Evolutionary conservation across 2,329 filamentous ascomycete species (phyloP).

Genomic region (Myriangium duriaei): DNA sequence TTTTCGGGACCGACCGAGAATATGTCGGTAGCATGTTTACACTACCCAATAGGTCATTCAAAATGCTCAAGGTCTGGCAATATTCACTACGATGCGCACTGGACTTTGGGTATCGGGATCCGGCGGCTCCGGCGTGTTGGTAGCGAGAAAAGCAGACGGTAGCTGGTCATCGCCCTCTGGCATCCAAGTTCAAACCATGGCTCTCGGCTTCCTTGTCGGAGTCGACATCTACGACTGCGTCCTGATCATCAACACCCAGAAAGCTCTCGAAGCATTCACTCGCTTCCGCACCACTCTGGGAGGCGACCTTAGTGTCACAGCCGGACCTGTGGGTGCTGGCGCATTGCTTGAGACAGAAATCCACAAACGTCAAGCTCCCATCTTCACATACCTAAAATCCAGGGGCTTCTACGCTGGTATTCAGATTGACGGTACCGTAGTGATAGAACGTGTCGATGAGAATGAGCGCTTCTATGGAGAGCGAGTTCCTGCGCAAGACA

Average conservation of each 20-base stretch:
- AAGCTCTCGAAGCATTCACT: conserved; percentile 74
- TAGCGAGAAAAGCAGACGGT: conserved; percentile 73
- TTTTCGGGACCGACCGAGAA: background rate
- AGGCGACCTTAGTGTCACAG: conserved; percentile 62
- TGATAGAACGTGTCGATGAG: conserved; percentile 77
- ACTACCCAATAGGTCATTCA: conserved; percentile 54
- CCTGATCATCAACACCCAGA: conserved; percentile 76
- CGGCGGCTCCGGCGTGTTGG: conserved; percentile 75
- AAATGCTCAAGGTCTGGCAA: conserved; percentile 78
- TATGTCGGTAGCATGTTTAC: background rate
- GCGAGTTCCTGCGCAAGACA: conserved; percentile 48
- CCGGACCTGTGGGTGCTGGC: conserved; percentile 67
- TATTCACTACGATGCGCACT: conserved; percentile 92
- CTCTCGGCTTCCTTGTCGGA: conserved; percentile 77
- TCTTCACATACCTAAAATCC: conserved; percentile 82
- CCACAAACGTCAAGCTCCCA: conserved; percentile 54
- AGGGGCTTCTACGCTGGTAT: conserved; percentile 80
- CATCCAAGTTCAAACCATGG: conserved; percentile 79
- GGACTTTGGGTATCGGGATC: conserved; percentile 86
- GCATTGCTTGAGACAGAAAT: conserved; percentile 58
- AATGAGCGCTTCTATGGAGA: conserved; percentile 78
- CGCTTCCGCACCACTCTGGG: conserved; percentile 68
- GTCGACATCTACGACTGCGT: conserved; percentile 96
- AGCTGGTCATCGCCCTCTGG: conserved; percentile 86
- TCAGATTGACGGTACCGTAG: conserved; percentile 73